These are phyloP conservation scores for Sindora glabra DNA, from an alignment of 306 rosid genomes.

Conservation along the genomic window DNA sequence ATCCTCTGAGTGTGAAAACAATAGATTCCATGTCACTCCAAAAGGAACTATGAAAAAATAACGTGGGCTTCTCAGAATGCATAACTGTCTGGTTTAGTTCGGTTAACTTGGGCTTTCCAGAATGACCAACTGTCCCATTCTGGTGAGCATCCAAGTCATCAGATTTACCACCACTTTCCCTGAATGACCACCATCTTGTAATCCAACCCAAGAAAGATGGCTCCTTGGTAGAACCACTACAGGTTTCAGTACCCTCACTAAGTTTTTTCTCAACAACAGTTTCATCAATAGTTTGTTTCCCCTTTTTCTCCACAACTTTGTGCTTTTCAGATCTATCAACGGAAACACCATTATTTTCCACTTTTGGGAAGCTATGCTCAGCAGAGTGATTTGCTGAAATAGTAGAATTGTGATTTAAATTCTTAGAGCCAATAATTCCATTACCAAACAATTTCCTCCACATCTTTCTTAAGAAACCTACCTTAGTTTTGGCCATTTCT, in stretches of 20 bases:
- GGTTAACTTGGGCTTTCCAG: not conserved
- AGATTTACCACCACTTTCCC: constrained; percentile 19
- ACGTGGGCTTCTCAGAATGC: constrained; percentile 23
- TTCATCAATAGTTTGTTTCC: constrained; percentile 21
- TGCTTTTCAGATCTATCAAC: constrained; percentile 14
- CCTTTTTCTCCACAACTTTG: constrained; percentile 15
- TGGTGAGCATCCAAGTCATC: constrained; percentile 23
- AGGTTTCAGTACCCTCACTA: constrained; percentile 18
- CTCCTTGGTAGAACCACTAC: constrained; percentile 2
- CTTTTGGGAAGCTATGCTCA: constrained; percentile 13
- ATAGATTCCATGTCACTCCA: constrained; percentile 65
- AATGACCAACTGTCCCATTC: constrained; percentile 3
- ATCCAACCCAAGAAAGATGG: constrained; percentile 33
- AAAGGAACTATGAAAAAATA: constrained; percentile 47
- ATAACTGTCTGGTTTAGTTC: constrained; percentile 11
- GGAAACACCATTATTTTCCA: constrained; percentile 2
- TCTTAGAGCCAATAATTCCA: constrained; percentile 19
- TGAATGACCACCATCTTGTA: constrained; percentile 37
- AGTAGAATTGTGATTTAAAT: constrained; percentile 6
- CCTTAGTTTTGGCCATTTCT: constrained; percentile 18
- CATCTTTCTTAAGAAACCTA: constrained; percentile 24
- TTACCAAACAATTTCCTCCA: constrained; percentile 27
- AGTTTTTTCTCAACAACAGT: constrained; percentile 19
- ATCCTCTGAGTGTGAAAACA: constrained; percentile 47
- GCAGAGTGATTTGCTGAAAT: constrained; percentile 14